Base-by-base conservation (phyloP, 257 asterid species). In the Salvia splendens region DNA sequence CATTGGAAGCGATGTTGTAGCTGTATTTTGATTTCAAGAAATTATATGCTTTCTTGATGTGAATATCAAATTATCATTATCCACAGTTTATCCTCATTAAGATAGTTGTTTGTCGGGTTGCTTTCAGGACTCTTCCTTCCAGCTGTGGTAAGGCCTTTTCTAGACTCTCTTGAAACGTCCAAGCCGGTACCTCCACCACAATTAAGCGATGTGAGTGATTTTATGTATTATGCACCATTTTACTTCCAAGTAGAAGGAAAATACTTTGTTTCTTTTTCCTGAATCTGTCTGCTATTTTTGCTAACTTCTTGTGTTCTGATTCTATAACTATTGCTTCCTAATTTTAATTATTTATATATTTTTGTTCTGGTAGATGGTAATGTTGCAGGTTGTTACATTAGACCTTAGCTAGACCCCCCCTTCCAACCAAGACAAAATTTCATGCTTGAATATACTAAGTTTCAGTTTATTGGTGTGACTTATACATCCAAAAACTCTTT, bases 101-200 rank as follows among this genome's bases (percentile, higher is more conserved):
- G 28, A 63, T 53, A 61, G 77, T 52, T 71, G 28, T 36, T 36
- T 64, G 57, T 24, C 53, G 49, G 20, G 24, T 53, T 14, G 56
- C 58, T 81, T 79, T 70, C 88, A 92, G 98, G 98, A 63, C 88
- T 92, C 49, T 86, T 92, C 77, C 96, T 92, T 71, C 98, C 96
- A 51, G 98, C 98, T 1, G 95, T 92, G 42, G 98, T 92, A 66
- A 92, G 96, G 78, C 98, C 98, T 70, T 89, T 92, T 20, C 81
- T 89, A 53, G 96, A 92, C 77, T 92, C 98, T 28, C 78, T 83
- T 66, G 96, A 87, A 85, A 55, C 96, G 33, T 58, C 96, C 49
- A 84, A 92, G 81, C 82, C 84, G 75, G 95, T 83, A 33, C 92
- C 96, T 28, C 89, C 76, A 28, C 82, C 95, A 48, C 86, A 85